Percentiles rank a stretch among this genome's conserved stretches.
Conservation (phyloP, 495 filamentous ascomycete species). For the Aspergillus cavernicola region DNA sequence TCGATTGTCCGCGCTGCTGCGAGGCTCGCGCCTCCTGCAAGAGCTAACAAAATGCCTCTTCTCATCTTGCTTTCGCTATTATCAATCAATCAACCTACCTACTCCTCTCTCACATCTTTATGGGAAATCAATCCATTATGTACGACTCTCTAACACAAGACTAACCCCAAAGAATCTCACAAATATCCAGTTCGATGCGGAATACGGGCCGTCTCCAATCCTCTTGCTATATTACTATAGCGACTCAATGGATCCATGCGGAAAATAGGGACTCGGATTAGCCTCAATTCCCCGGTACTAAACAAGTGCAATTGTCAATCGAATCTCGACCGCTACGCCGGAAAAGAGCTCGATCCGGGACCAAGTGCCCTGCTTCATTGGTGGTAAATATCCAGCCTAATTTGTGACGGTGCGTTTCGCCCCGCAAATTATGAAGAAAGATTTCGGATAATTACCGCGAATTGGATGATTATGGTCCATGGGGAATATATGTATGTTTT, state of each 20-base stretch:
- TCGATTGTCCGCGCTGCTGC: slow-evolving; percentile 2
- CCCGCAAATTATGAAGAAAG: not conserved
- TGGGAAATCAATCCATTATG: not conserved
- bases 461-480: not conserved
- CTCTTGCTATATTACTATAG: not conserved
- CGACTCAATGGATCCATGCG: not conserved
- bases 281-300: not conserved
- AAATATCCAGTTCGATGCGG: not conserved
- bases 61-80: not conserved
- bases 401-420: not conserved
- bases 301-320: not conserved
- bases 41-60: not conserved
- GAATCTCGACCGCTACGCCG: not conserved
- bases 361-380: not conserved
- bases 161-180: not conserved
- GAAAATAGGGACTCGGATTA: not conserved
- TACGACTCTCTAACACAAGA: not conserved
- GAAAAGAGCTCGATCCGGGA: slow-evolving; percentile 1
- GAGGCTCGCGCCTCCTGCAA: not conserved
- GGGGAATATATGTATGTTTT: not conserved
- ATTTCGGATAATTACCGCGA: slow-evolving; percentile 5
- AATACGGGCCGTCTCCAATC: slow-evolving; percentile 6
- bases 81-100: not conserved
- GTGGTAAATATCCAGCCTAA: slow-evolving; percentile 7
- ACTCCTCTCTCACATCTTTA: not conserved